Conservation (phyloP, 2,329 filamentous ascomycete species). For the Verticillium dahliae region DNA sequence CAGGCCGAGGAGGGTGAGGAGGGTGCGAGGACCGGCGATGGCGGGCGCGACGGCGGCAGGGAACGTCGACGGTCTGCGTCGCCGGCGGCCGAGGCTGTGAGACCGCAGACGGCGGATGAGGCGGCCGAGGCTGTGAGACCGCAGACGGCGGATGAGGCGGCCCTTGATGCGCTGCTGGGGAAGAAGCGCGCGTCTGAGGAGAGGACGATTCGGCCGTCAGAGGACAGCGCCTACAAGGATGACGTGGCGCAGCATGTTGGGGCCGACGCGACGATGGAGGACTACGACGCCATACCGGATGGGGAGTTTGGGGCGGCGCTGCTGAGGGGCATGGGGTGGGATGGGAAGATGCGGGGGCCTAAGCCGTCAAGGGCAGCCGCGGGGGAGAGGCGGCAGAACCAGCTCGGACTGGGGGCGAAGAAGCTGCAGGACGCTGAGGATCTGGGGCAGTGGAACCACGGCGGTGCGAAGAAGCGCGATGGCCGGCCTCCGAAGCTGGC, state of each 20-base stretch:
- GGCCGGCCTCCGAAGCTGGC: slow-evolving; percentile 39
- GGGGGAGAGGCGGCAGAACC: slow-evolving; percentile 62
- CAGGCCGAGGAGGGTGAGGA: slow-evolving; percentile 28
- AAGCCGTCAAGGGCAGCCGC: slow-evolving; percentile 55
- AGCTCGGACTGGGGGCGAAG: slow-evolving; percentile 85
- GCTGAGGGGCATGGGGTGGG: slow-evolving; percentile 93
- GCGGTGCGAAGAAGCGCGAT: slow-evolving; percentile 43
- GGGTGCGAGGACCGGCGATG: slow-evolving; percentile 2
- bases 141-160: slow-evolving; percentile 36
- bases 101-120: slow-evolving; percentile 23
- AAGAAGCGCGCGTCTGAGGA: slow-evolving; percentile 25
- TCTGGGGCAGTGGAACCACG: slow-evolving; percentile 74
- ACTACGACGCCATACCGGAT: slow-evolving; percentile 84
- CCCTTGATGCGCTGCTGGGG: slow-evolving; percentile 61
- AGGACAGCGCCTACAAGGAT: slow-evolving; percentile 61
- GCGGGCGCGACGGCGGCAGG: not conserved
- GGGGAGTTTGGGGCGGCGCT: slow-evolving; percentile 92
- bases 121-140: slow-evolving; percentile 34
- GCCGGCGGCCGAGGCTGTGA: not conserved
- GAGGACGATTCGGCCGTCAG: slow-evolving; percentile 31
- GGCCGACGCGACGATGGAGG: slow-evolving; percentile 68
- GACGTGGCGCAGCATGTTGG: slow-evolving; percentile 64
- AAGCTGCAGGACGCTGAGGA: slow-evolving; percentile 67
- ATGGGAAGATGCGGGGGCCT: slow-evolving; percentile 53
- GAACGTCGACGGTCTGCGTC: not conserved